Base-by-base conservation (phyloP, 306 rosid species). In the Prunus kanzakura region DNA sequence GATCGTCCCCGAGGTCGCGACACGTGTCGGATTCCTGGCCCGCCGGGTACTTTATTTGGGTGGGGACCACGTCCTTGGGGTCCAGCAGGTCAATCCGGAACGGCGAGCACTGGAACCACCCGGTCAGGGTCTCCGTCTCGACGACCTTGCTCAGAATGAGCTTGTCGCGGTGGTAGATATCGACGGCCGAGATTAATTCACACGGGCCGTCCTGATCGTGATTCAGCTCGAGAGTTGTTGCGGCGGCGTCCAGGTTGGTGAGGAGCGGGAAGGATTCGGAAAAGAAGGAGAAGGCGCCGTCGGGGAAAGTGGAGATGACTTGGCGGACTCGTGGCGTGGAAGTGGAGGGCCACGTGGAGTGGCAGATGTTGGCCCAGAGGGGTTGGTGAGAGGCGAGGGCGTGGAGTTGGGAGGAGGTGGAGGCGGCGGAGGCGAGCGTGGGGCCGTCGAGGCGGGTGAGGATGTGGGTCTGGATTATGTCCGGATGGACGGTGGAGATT, bases 31-130 rank as follows among this genome's bases (percentile, higher is more conserved):
- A 76, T 3, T 45, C 74, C 11, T 65, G 83, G 2, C 74, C 76
- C 32, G 29, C 45, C 14, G 80, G 88, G 38, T 51, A 86, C 15
- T 11, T 64, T 8, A 90, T 76, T 15, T 72, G 64, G 2, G 95
- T 87, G 29, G 81, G 86, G n/a, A 89, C 88, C 18, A 79, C 82
- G 62, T 91, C 95, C 77, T 91, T 93, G 9, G 83, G 85, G 41
- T 90, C 93, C 4, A 91, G 83, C 27, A 91, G 29, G 71, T 93
- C 97, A 4, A 93, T 72, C 25, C 95, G 75, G 50, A 93, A 84
- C 6, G 98, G 98, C 35, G 97, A 91, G 87, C 82, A 84, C 61
- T 64, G 85, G 85, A 93, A 91, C 98, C 95, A 94, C 0, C 82
- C 89, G 9, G 88, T 80, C 11, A 52, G 76, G 13, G 97, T 93